Evolutionary conservation across 2,329 filamentous ascomycete species (phyloP), one percentile per base, ranked within the genome.

Genomic region (Penicillium verrucosum): DNA sequence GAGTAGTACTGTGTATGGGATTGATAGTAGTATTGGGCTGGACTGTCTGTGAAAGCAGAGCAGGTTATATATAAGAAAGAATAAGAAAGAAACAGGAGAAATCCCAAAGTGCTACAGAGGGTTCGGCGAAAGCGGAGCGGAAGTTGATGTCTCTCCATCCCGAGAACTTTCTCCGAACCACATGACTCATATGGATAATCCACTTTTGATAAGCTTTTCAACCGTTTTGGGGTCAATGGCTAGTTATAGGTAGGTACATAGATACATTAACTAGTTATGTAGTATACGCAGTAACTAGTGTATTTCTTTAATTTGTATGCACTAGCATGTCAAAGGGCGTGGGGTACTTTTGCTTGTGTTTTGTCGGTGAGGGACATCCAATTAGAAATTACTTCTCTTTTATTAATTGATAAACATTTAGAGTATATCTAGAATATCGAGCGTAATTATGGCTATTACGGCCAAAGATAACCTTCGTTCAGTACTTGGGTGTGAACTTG

Each of bases 41-140:
- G 18, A 14, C 25, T 27, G 6, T 30, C 12, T 16, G 23, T 23
- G 30, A 21, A 34, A 30, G 4, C 12, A 38, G 12, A 30, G n/a
- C 12, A 27, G 23, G 9, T 6, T 47, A 38, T 23, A n/a, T 38
- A 38, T 4, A 46, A 29, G 4, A 29, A 38, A 14, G 21, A 18
- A 43, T 21, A 32, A 8, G 7, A 27, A 27, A 27, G 25, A 27
- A 27, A 27, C 23, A 29, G 14, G 21, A 21, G 25, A 12, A 30
- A 23, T 29, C 5, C 16, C 8, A 16, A 49, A 25, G 12, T 43
- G n/a, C 5, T 30, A 12, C 23, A 27, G 21, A 54, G 32, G 32
- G 40, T 46, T 54, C 52, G 52, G 52, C 52, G 52, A 55, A 55
- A 55, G 38, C 52, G 52, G 52, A 55, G 45, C 38, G 46, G 46